Base-by-base conservation (phyloP, 148 eudicot species). In the Drosera capensis region DNA sequence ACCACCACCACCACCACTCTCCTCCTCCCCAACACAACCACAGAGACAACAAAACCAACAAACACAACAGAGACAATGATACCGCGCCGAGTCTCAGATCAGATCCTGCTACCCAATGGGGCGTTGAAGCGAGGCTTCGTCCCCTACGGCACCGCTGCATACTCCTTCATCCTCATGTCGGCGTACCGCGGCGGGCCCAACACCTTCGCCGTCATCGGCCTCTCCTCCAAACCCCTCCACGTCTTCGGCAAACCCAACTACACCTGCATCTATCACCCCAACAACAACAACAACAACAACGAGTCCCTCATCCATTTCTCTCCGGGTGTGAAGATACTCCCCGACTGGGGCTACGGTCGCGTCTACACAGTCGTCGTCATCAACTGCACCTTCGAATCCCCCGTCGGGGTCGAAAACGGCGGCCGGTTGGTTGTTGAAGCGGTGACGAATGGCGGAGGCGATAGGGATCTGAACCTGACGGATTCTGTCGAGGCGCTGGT, bases 261-360 rank as follows among this genome's bases (percentile, higher is more conserved):
- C 69, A 35, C 29, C 6, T 84, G 95, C 39, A 31, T 60, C 31
- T 84, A 81, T 48, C 14, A 17, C 13, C n/a, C 49, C n/a, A 18
- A 8, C 23, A 1, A 34, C 20, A 8, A 21, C 6, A 23, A 5
- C 28, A 42, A 59, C 8, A 43, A n/a, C n/a, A n/a, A n/a, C n/a
- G n/a, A n/a, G n/a, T n/a, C n/a, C n/a, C n/a, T n/a, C n/a, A n/a
- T n/a, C n/a, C n/a, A n/a, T n/a, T n/a, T n/a, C n/a, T n/a, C 52
- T 16, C 16, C 38, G 15, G 80, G 72, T 3, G 17, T 15, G 2
- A 58, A 58, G 31, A 64, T 72, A 49, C 78, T 85, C 26, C 82
- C 90, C 0, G 95, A 86, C 30, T 86, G 95, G 95, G 86, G 92
- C 37, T 80, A 63, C 55, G 92, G 95, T 20, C 70, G 77, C 30